phyloP scores from a whole-genome alignment of 345 rosid species.

The Angophora floribunda region DNA sequence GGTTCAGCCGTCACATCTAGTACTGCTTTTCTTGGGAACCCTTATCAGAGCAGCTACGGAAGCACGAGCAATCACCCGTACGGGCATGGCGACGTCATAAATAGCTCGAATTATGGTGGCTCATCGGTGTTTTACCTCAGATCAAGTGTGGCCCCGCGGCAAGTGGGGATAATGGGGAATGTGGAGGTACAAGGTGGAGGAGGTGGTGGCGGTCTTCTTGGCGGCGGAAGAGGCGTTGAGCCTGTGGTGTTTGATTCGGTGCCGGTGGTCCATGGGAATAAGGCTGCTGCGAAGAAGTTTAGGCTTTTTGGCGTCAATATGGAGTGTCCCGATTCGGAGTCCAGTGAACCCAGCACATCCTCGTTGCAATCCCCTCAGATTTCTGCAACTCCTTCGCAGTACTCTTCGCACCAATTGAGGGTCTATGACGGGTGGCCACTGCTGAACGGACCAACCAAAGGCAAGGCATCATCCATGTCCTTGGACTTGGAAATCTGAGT shows the following conservation, averaged over 20 bases:
- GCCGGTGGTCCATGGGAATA: slow-evolving; percentile 49
- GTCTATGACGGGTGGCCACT: slow-evolving; percentile 25
- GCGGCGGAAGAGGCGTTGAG: background rate
- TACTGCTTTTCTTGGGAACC: slow-evolving; percentile 15
- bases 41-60: background rate
- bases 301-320: slow-evolving; percentile 90
- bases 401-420: slow-evolving; percentile 11
- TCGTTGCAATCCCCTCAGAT: slow-evolving; percentile 1
- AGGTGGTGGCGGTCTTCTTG: slow-evolving; percentile 7
- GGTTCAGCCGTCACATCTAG: background rate
- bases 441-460: slow-evolving; percentile 12
- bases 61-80: background rate
- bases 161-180: slow-evolving; percentile 4
- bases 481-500: slow-evolving; percentile 28
- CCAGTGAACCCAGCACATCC: background rate
- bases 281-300: slow-evolving; percentile 46
- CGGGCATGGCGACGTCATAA: slow-evolving; percentile 1
- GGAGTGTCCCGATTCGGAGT: slow-evolving; percentile 52
- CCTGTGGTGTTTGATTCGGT: slow-evolving; percentile 21
- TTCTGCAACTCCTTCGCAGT: background rate
- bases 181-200: slow-evolving; percentile 3
- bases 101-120: slow-evolving; percentile 10
- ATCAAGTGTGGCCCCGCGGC: background rate
- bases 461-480: slow-evolving; percentile 29
- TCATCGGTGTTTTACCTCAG: slow-evolving; percentile 17